Percentiles rank a stretch among this genome's conserved stretches.
Evolutionary conservation across 2,329 filamentous ascomycete genomes (phyloP).

Genomic region (Colletotrichum australisinense): DNA sequence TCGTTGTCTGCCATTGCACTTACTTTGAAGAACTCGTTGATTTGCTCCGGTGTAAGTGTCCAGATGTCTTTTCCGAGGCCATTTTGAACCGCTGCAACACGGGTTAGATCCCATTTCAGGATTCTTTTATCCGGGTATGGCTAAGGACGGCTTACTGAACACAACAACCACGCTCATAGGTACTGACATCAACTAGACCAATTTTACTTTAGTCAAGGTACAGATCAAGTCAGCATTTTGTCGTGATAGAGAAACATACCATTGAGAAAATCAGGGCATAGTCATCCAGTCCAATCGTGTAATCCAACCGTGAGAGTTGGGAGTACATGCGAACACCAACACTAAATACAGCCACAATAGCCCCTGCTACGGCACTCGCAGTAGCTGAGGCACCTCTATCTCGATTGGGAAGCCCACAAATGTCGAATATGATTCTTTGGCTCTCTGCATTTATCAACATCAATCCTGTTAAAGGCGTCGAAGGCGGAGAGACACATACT

Average conservation of each 20-base stretch:
- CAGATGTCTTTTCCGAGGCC: constrained; percentile 60
- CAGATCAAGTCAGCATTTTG: too few relatives aligned
- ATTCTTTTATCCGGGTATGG: too few relatives aligned
- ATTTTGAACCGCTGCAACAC: constrained; percentile 34
- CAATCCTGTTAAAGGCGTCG: neutral
- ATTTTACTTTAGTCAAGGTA: too few relatives aligned
- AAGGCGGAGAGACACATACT: neutral
- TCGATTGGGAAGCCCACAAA: constrained; percentile 9
- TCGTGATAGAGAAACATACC: neutral
- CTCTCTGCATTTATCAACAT: neutral
- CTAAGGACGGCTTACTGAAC: neutral
- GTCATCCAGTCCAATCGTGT: constrained; percentile 15
- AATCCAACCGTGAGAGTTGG: constrained; percentile 10
- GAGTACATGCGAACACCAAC: constrained; percentile 19
- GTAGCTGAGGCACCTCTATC: constrained; percentile 18
- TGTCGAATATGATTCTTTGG: constrained; percentile 7
- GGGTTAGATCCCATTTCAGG: neutral
- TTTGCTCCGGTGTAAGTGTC: constrained; percentile 51
- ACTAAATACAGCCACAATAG: constrained; percentile 7
- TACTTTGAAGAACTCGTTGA: constrained; percentile 49
- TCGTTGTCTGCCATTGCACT: neutral
- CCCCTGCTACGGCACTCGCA: constrained; percentile 19
- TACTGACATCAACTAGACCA: constrained; percentile 13
- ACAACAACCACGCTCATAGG: constrained; percentile 21
- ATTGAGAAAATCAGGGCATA: constrained; percentile 20